Evolutionary conservation across 306 rosid species (phyloP).

Genomic region (Erythrophleum fordii): DNA sequence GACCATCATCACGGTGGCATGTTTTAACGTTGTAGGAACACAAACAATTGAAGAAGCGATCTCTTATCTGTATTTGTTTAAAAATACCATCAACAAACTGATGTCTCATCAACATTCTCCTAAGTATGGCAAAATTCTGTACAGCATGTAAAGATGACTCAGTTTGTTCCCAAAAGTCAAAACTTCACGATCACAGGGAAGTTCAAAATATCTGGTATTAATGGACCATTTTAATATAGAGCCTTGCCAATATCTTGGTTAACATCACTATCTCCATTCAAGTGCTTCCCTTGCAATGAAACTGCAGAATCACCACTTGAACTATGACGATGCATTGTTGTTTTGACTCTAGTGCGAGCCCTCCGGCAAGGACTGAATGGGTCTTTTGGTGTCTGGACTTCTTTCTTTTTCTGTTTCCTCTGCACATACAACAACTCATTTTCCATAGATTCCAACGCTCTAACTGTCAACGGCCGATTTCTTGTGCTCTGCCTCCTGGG

Average conservation of each 20-base stretch:
- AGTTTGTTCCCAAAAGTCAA: constrained; percentile 17
- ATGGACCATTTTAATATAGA: constrained; percentile 44
- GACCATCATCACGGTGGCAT: background rate
- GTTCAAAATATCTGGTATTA: constrained; percentile 26
- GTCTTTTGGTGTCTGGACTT: constrained; percentile 28
- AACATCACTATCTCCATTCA: constrained; percentile 46
- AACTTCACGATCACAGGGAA: constrained; percentile 22
- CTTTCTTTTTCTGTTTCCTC: constrained; percentile 47
- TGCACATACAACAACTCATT: constrained; percentile 56
- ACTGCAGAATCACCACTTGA: constrained; percentile 30
- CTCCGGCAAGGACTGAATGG: constrained; percentile 47
- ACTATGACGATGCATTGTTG: constrained; percentile 42
- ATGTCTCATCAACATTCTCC: constrained; percentile 4
- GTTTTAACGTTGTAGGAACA: background rate
- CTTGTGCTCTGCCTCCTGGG: constrained; percentile 81
- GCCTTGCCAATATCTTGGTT: constrained; percentile 40
- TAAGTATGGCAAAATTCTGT: constrained; percentile 29
- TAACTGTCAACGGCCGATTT: constrained; percentile 70
- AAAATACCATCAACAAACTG: constrained; percentile 9
- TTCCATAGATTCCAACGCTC: constrained; percentile 75
- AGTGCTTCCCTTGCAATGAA: constrained; percentile 48
- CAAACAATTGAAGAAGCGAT: background rate
- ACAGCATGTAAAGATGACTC: constrained; percentile 29
- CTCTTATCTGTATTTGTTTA: background rate
- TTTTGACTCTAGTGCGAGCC: constrained; percentile 53